These are phyloP conservation scores for Verticillium nonalfalfae DNA, from an alignment of 2,329 filamentous ascomycete species.

Conservation along the genomic window DNA sequence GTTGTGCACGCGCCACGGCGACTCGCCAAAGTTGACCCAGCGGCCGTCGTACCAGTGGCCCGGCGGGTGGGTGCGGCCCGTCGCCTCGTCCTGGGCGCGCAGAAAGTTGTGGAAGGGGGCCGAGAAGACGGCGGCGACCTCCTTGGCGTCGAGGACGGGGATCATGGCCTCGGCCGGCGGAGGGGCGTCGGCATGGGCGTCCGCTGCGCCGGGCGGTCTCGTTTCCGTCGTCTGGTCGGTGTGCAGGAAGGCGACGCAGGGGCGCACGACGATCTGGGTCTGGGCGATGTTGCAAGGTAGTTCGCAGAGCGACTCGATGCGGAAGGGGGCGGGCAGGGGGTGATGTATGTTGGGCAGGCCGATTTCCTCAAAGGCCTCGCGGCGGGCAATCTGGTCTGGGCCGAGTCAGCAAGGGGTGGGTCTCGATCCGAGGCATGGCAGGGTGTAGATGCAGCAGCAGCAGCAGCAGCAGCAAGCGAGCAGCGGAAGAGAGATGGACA, in stretches of 20 bases:
- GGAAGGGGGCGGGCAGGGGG: constrained; percentile 69
- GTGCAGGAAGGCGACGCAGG: constrained; percentile 73
- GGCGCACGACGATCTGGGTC: constrained; percentile 67
- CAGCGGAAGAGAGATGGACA: not conserved
- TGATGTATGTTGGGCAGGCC: constrained; percentile 69
- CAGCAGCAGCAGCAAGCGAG: not conserved
- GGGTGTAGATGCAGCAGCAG: no score
- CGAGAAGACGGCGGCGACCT: constrained; percentile 91
- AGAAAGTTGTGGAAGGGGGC: constrained; percentile 85
- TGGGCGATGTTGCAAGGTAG: constrained; percentile 70
- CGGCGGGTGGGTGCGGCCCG: constrained; percentile 30
- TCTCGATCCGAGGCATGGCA: not conserved
- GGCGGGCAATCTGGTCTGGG: constrained; percentile 72
- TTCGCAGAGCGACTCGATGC: constrained; percentile 80
- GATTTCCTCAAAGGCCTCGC: constrained; percentile 91
- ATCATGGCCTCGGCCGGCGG: constrained; percentile 56
- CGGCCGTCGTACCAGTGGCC: constrained; percentile 78
- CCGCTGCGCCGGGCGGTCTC: not conserved
- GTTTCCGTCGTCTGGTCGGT: constrained; percentile 30
- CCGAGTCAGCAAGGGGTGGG: constrained; percentile 10
- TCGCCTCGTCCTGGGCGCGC: constrained; percentile 47
- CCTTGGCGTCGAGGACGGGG: constrained; percentile 76
- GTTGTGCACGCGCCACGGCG: constrained; percentile 81
- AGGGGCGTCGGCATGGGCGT: constrained; percentile 11
- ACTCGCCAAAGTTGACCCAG: constrained; percentile 75